A percentile compares a stretch with the other conserved stretches of the same genome.
Conservation (phyloP, 1,284 basidiomycete species). For the Cryptococcus jaspeensis region DNA sequence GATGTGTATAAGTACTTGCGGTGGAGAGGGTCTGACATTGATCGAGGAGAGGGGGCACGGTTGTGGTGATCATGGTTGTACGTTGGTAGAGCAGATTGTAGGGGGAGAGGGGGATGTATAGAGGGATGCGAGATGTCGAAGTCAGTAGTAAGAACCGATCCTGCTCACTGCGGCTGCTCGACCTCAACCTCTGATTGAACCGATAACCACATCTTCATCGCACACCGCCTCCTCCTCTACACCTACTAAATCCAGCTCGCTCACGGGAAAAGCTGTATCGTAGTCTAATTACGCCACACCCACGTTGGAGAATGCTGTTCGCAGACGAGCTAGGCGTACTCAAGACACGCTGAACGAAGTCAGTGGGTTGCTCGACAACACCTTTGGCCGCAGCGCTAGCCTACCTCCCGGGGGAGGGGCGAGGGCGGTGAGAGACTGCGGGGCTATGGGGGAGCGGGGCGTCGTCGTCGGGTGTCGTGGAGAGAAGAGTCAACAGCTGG, state of each 20-base stretch:
- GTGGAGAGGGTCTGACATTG: not conserved
- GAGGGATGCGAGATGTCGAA: no score
- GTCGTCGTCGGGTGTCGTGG: constrained; percentile 6
- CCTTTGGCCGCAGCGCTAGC: not conserved
- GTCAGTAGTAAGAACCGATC: no score
- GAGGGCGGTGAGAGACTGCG: constrained; percentile 3
- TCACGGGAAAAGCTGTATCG: not conserved
- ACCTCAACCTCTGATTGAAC: no score
- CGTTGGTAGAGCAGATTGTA: no score
- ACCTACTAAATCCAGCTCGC: not conserved
- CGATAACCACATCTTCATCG: no score
- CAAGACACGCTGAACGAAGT: constrained; percentile 2
- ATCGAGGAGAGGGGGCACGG: no score
- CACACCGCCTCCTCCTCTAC: not conserved
- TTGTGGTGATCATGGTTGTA: no score
- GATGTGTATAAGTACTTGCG: constrained; percentile 7
- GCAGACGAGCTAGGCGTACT: constrained; percentile 6
- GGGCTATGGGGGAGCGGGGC: constrained; percentile 1
- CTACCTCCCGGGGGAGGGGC: not conserved
- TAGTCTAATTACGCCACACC: constrained; percentile 5
- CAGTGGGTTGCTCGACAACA: not conserved
- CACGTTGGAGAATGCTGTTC: not conserved
- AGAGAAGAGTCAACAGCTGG: not conserved
- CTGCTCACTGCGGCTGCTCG: no score
- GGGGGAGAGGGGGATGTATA: no score